Percentiles rank a stretch among this genome's conserved stretches.
These are phyloP conservation scores for Amylostereum areolatum DNA, from an alignment of 1,284 basidiomycete species.

Conservation along the genomic window DNA sequence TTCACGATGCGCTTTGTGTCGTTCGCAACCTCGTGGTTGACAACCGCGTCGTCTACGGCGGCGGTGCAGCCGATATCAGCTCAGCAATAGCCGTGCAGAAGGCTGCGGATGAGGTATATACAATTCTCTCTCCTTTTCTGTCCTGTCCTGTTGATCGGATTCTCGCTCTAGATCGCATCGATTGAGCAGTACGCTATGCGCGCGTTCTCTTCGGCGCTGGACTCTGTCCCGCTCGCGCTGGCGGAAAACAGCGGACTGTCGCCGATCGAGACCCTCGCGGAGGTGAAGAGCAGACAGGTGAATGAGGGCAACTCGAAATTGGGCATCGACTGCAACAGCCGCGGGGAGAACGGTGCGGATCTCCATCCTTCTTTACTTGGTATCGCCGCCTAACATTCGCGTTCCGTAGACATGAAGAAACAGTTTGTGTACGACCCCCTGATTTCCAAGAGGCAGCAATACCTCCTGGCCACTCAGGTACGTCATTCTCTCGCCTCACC, in stretches of 20 bases:
- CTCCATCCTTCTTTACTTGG: slow-evolving; percentile 25
- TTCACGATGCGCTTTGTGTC: slow-evolving; percentile 97
- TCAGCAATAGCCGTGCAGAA: slow-evolving; percentile 90
- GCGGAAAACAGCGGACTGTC: slow-evolving; percentile 97
- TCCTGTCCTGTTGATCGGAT: slow-evolving; percentile 29
- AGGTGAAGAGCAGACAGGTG: slow-evolving; percentile 92
- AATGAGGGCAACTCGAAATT: slow-evolving; percentile 81
- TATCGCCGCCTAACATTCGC: slow-evolving; percentile 32
- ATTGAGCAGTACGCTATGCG: slow-evolving; percentile 99
- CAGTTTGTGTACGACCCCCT: slow-evolving; percentile 97
- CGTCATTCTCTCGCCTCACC: slow-evolving; percentile 15
- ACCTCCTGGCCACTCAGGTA: slow-evolving; percentile 95
- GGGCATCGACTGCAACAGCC: slow-evolving; percentile 91
- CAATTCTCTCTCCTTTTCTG: slow-evolving; percentile 34
- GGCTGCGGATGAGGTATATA: slow-evolving; percentile 83
- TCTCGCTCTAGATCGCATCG: slow-evolving; percentile 66
- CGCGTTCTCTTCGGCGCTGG: slow-evolving; percentile 91
- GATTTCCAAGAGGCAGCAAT: slow-evolving; percentile 97
- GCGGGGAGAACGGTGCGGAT: slow-evolving; percentile 77
- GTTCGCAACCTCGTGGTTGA: slow-evolving; percentile 95
- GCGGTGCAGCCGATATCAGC: slow-evolving; percentile 96
- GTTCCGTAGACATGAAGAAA: slow-evolving; percentile 97
- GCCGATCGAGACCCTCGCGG: slow-evolving; percentile 93
- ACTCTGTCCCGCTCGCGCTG: slow-evolving; percentile 89
- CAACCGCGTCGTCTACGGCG: slow-evolving; percentile 96